Conservation (phyloP, 2,329 filamentous ascomycete species). For the Aureobasidium sp. region DNA sequence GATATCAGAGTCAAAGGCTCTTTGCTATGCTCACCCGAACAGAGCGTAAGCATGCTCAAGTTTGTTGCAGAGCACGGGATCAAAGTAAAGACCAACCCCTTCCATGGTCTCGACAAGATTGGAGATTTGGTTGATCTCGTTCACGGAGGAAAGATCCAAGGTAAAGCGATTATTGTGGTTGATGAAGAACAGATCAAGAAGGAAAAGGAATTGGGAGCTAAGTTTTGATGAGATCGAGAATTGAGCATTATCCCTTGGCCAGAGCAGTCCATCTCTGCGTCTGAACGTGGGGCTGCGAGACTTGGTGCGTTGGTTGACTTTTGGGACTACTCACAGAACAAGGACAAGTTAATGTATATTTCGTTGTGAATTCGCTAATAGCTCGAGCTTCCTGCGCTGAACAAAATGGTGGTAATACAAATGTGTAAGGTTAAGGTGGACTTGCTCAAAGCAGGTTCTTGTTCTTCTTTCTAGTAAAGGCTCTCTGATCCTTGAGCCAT, state of each 20-base stretch:
- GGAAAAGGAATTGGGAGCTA: slow-evolving; percentile 33
- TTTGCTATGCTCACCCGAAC: slow-evolving; percentile 28
- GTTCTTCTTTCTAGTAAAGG: slow-evolving; percentile 84
- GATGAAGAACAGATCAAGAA: slow-evolving; percentile 43
- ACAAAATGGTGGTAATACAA: slow-evolving; percentile 6
- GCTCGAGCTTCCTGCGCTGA: slow-evolving; percentile 7
- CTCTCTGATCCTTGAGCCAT: slow-evolving; percentile 96
- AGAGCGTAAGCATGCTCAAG: slow-evolving; percentile 29
- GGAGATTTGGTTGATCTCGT: slow-evolving; percentile 45
- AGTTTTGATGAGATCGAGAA: slow-evolving; percentile 20
- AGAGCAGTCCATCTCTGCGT: neutral
- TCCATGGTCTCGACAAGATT: slow-evolving; percentile 47
- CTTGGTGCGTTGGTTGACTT: neutral
- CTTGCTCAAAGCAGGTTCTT: slow-evolving; percentile 50
- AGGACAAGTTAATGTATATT: neutral
- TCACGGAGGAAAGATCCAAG: slow-evolving; percentile 46
- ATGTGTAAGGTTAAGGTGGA: neutral
- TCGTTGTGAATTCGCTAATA: slow-evolving; percentile 3
- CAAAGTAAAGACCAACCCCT: slow-evolving; percentile 44
- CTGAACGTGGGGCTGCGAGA: too few relatives aligned
- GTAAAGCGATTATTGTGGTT: slow-evolving; percentile 49
- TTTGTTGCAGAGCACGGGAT: slow-evolving; percentile 35
- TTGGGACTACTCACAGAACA: neutral
- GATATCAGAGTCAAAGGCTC: slow-evolving; percentile 45
- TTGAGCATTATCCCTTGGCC: neutral